These are phyloP conservation scores for Prasinococcaceae sp. DNA, from an alignment of 139 green algal species.

Conservation along the genomic window DNA sequence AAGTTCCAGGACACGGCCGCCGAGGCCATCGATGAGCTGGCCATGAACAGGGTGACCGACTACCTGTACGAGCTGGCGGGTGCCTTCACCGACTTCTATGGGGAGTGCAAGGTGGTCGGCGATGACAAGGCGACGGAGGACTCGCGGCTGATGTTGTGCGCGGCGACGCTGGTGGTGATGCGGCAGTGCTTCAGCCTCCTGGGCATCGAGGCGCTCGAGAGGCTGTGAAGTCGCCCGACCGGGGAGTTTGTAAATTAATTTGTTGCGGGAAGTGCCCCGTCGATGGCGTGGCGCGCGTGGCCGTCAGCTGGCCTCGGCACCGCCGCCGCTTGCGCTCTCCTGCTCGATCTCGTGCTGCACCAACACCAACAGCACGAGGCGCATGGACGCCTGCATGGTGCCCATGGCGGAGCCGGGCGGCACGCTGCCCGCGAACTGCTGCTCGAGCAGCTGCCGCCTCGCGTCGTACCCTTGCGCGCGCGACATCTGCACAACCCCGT, in stretches of 20 bases:
- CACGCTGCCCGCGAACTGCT: too few species aligned
- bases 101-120: conserved; percentile 84
- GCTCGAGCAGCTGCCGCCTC: not conserved
- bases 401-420: not conserved
- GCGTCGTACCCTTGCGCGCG: too few species aligned
- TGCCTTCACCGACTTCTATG: conserved; percentile 89
- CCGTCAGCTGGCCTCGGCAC: too few species aligned
- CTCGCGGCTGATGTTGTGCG: conserved; percentile 69
- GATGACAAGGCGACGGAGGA: conserved; percentile 57
- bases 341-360: too few species aligned
- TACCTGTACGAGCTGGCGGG: conserved; percentile 84
- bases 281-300: too few species aligned
- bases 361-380: not conserved
- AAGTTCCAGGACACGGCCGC: conserved; percentile 70
- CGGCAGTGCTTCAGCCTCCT: conserved; percentile 81
- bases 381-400: not conserved
- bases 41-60: conserved; percentile 77
- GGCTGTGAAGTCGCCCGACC: too few species aligned
- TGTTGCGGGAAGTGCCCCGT: too few species aligned
- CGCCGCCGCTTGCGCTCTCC: too few species aligned
- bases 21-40: conserved; percentile 58
- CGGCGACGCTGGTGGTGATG: conserved; percentile 75
- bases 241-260: too few species aligned
- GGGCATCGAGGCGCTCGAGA: conserved; percentile 80
- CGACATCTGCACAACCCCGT: not conserved